Evolutionary conservation across 108 stramenopile species (phyloP).

Genomic region (Mediolabrus comicus): DNA sequence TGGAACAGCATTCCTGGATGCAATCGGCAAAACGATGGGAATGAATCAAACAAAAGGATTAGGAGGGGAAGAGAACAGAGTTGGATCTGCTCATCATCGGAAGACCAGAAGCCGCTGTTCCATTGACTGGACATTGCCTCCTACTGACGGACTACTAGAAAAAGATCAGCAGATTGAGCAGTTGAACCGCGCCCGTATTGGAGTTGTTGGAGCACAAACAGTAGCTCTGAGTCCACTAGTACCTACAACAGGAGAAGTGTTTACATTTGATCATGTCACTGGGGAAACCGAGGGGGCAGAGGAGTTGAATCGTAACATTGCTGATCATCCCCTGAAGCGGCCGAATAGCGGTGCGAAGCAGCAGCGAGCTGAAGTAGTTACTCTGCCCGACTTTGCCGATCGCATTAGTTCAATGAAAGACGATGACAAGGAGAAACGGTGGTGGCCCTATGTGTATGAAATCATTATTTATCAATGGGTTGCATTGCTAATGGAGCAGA

Average conservation of each 20-base stretch:
- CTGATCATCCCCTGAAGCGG: conserved; percentile 38
- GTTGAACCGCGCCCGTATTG: conserved; percentile 25
- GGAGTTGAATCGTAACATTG: background rate
- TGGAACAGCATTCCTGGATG: conserved; percentile 78
- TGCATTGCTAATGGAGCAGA: conserved; percentile 72
- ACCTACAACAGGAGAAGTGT: background rate
- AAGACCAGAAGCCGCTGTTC: conserved; percentile 78
- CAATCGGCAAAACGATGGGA: conserved; percentile 67
- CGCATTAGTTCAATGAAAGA: conserved; percentile 60
- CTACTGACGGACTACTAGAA: conserved; percentile 43
- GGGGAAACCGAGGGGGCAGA: background rate
- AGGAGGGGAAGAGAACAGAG: conserved; percentile 64
- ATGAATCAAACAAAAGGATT: conserved; percentile 28
- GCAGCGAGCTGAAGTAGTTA: background rate
- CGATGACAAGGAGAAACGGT: conserved; percentile 45
- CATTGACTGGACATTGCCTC: conserved; percentile 86
- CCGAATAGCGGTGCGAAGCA: background rate
- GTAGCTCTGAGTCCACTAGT: conserved; percentile 22
- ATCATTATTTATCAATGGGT: conserved; percentile 88
- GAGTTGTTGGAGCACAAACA: background rate
- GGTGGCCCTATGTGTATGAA: conserved; percentile 90
- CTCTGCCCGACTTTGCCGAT: conserved; percentile 71
- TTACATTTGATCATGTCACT: conserved; percentile 28
- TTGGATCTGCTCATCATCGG: conserved; percentile 77
- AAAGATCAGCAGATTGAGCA: conserved; percentile 48